Conservation (phyloP, 2,329 filamentous ascomycete species). For the Fusarium mangiferae region DNA sequence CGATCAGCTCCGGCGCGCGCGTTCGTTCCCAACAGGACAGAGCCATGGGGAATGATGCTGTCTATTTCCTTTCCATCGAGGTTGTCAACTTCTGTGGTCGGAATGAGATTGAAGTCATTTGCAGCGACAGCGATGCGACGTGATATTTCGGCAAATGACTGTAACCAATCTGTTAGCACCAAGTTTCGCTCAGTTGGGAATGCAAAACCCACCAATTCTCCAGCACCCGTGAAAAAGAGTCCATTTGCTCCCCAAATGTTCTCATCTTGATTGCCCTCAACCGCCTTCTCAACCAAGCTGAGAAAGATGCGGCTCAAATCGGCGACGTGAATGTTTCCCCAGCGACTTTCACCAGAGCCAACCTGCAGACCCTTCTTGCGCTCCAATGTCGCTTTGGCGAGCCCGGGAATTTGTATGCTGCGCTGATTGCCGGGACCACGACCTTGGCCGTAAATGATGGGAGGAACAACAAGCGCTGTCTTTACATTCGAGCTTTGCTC, state of each 20-base stretch:
- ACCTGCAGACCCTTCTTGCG: constrained; percentile 44
- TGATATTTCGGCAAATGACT: constrained; percentile 46
- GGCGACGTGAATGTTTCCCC: constrained; percentile 50
- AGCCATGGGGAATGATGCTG: constrained; percentile 54
- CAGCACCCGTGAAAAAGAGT: constrained; percentile 48
- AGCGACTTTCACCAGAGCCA: constrained; percentile 47
- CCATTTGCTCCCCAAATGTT: constrained; percentile 51
- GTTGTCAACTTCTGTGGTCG: constrained; percentile 36
- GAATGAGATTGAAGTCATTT: constrained; percentile 35
- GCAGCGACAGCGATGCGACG: constrained; percentile 40
- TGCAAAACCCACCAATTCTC: constrained; percentile 41
- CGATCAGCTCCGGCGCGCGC: constrained; percentile 61
- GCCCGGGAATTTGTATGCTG: constrained; percentile 53
- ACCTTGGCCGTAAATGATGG: constrained; percentile 53
- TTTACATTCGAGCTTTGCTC: constrained; percentile 35
- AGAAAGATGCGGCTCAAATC: constrained; percentile 47
- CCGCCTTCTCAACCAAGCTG: constrained; percentile 46
- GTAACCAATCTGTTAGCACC: neutral
- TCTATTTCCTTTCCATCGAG: constrained; percentile 54
- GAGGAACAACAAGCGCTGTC: constrained; percentile 49
- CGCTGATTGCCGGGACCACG: constrained; percentile 50
- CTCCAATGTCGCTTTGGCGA: constrained; percentile 42
- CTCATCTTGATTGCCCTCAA: constrained; percentile 28
- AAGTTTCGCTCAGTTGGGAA: neutral
- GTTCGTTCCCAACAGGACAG: constrained; percentile 65